phyloP scores from a whole-genome alignment of 495 filamentous ascomycete species.

The Hyaloscypha bicolor region DNA sequence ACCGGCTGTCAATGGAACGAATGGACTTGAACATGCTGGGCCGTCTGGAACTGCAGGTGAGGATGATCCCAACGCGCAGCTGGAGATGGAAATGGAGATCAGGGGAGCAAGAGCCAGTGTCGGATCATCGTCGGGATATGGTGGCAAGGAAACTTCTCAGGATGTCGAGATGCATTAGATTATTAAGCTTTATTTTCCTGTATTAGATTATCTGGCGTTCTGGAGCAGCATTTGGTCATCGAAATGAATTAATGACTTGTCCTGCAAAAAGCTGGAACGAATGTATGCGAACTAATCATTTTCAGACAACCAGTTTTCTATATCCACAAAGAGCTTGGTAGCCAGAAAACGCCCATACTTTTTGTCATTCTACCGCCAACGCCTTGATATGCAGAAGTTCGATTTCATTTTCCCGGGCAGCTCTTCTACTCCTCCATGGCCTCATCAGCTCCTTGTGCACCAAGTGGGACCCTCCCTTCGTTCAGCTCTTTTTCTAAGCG shows the following conservation, averaged over 20 bases:
- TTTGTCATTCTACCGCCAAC: constrained; percentile 11
- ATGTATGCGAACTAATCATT: neutral
- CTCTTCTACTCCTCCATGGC: constrained; percentile 55
- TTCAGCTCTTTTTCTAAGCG: constrained; percentile 81
- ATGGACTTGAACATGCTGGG: constrained; percentile 10
- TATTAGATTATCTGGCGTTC: neutral
- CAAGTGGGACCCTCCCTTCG: constrained; percentile 80
- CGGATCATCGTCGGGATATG: constrained; percentile 12
- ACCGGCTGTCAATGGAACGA: constrained; percentile 41
- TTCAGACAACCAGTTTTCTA: neutral
- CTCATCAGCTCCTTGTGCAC: constrained; percentile 51
- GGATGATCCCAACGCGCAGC: constrained; percentile 31
- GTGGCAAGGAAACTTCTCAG: constrained; percentile 34
- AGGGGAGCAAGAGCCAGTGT: constrained; percentile 8
- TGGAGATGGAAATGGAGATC: constrained; percentile 31
- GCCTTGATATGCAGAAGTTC: constrained; percentile 10
- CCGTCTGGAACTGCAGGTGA: neutral
- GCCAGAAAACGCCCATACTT: constrained; percentile 6
- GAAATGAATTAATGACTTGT: constrained; percentile 1
- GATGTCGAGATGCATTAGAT: constrained; percentile 52
- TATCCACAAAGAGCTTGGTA: constrained; percentile 7
- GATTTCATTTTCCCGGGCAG: neutral
- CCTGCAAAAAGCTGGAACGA: neutral
- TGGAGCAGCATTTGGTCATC: neutral
- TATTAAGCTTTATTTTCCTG: neutral